These are phyloP conservation scores for Lactifluus piperatus DNA, from an alignment of 768 basidiomycete genomes.

Conservation along the genomic window DNA sequence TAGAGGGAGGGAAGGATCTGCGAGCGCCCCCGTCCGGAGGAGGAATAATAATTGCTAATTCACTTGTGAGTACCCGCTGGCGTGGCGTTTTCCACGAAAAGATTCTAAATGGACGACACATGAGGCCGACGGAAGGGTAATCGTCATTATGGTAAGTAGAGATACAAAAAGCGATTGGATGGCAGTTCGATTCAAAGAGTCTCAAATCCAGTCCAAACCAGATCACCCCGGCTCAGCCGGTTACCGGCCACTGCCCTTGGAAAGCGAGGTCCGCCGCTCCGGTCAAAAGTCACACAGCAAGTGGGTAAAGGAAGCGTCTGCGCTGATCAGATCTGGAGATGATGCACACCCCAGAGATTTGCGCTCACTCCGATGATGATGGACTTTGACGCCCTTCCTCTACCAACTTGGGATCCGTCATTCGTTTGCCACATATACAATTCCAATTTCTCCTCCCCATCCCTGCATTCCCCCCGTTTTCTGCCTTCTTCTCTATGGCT, in stretches of 20 bases:
- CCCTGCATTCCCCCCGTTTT: neutral
- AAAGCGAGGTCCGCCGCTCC: constrained; percentile 8
- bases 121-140: constrained; percentile 17
- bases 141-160: constrained; percentile 17
- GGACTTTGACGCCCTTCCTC: neutral
- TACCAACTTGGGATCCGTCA: neutral
- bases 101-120: constrained; percentile 12
- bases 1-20: constrained; percentile 18
- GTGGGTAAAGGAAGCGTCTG: neutral
- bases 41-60: constrained; percentile 19
- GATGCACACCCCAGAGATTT: constrained; percentile 19
- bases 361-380: constrained; percentile 17
- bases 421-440: neutral
- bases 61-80: constrained; percentile 13
- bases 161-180: constrained; percentile 8
- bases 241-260: neutral
- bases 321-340: constrained; percentile 20
- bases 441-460: neutral
- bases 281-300: neutral
- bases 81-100: constrained; percentile 20
- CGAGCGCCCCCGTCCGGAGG: constrained; percentile 17
- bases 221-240: neutral
- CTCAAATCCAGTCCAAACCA: constrained; percentile 8
- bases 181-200: constrained; percentile 8
- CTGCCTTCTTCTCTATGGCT: neutral